Evolutionary conservation across 768 basidiomycete species (phyloP).

Genomic region (Hericium erinaceus): DNA sequence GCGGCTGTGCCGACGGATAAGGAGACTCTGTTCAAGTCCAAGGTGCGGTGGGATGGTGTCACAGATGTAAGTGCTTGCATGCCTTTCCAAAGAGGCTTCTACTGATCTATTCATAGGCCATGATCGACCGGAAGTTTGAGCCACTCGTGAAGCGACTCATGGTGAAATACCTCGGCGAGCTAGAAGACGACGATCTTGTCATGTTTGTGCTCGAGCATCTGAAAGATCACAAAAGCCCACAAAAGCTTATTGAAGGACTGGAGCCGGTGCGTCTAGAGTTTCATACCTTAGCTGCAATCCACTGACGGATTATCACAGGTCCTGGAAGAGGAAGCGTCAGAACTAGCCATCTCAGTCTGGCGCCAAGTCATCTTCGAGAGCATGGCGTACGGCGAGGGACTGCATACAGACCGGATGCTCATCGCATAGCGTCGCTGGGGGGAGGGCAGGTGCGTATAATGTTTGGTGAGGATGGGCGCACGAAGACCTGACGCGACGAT

Average conservation of each 20-base stretch:
- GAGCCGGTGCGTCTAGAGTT: conserved; percentile 62
- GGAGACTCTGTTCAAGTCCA: conserved; percentile 71
- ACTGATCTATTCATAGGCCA: conserved; percentile 32
- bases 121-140: conserved; percentile 82
- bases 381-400: conserved; percentile 84
- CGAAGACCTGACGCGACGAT: neutral
- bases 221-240: conserved; percentile 80
- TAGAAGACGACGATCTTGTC: conserved; percentile 89
- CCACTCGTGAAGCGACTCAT: conserved; percentile 77
- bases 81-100: conserved; percentile 10
- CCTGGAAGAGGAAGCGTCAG: conserved; percentile 82
- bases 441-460: neutral
- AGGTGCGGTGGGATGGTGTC: conserved; percentile 88
- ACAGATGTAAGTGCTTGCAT: conserved; percentile 54
- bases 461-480: neutral
- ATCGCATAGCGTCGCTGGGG: conserved; percentile 24
- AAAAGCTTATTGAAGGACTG: conserved; percentile 80
- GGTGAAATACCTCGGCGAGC: conserved; percentile 81
- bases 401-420: conserved; percentile 79
- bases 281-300: neutral
- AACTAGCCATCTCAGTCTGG: conserved; percentile 77
- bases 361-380: conserved; percentile 92
- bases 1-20: conserved; percentile 67
- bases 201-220: conserved; percentile 92
- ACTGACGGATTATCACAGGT: conserved; percentile 42